Evolutionary conservation across 2,329 filamentous ascomycete species (phyloP), one percentile per base, ranked within the genome.

Genomic region (Venturia carpophila): DNA sequence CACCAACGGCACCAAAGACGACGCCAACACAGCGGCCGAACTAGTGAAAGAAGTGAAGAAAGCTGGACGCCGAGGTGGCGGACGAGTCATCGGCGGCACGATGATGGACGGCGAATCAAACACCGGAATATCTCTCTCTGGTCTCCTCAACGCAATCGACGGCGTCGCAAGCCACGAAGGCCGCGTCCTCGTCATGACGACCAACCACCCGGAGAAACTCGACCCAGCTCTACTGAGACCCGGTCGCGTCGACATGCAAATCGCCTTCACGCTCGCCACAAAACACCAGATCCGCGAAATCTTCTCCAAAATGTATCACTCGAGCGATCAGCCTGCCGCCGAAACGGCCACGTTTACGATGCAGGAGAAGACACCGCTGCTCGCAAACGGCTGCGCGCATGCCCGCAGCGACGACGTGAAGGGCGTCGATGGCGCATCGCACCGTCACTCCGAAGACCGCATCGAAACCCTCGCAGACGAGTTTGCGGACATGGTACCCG

Each of bases 61-160:
- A 34, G 52, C 63, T 37, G 39, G 39, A 71, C 73, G 65, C 9
- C 68, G 67, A 11, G 49, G 68, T 39, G 42, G 65, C 4, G 77
- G 77, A 39, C 69, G 71, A 68, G 64, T 9, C 68, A 69, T n/a
- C 75, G 66, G 42, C 42, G 61, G 61, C 24, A 49, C 5, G 30
- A 49, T 15, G n/a, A 24, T 27, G 11, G 55, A 65, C 21, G 49
- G 49, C 21, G 72, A 70, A 34, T 64, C 47, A 66, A 69, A 15
- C 73, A 73, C 74, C 17, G 75, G 82, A n/a, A 90, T 94, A 56
- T 90, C 88, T 0, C 81, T 94, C 1, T 90, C 89, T 0, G 90
- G 90, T 0, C 81, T 95, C 0, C 82, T 95, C 63, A 95, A 95
- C 74, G 88, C 88, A 66, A 91, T 95, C 49, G 90, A 95, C 71